Base-by-base conservation (phyloP, 495 filamentous ascomycete genomes). In the Penicillium paxilli region DNA sequence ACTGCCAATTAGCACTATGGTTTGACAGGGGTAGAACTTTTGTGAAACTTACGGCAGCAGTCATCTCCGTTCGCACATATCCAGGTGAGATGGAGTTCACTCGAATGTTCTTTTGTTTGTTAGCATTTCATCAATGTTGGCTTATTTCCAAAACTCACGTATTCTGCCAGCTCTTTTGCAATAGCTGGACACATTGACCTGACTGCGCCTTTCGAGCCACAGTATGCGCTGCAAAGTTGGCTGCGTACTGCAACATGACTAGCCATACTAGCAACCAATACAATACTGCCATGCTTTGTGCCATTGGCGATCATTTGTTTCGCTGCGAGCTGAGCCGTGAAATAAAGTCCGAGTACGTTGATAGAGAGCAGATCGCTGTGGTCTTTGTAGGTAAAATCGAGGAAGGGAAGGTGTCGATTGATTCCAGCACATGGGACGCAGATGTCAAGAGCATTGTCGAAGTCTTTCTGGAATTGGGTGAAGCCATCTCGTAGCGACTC, bases 191-290 rank as follows among this genome's bases (percentile, higher is more conserved):
- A 77, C 57, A 63, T 90, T 72, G 57, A 83, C 73, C 2, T 84
- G 71, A 71, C 92, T 76, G 23, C 91, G 69, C 47, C 84, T 74
- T 71, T 96, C 81, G 71, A 92, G 83, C 53, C 91, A 84, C 73
- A 76, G 33, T 80, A 79, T 24, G 88, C 91, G 69, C 85, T 89
- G 74, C 91, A 94, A 35, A 92, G 66, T 16, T 95, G 82, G 59
- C 90, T 88, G 48, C 67, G 75, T 47, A 88, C 79, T 30, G 75
- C 74, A 28, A 77, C 70, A 47, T 74, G 67, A 41, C 75, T 75
- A 2, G 76, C 74, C 63, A 79, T 78, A 51, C 76, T 79, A 4
- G 76, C 73, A 4, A 80, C 73, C 17, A 78, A 51, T 12, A 80
- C 60, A 44, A 80, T 79, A 25, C 71, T 76, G 6, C 76, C 76